Percentiles rank a stretch among this genome's conserved stretches.
These are phyloP conservation scores for Brassica balearica DNA, from an alignment of 441 rosid species.

Conservation along the genomic window DNA sequence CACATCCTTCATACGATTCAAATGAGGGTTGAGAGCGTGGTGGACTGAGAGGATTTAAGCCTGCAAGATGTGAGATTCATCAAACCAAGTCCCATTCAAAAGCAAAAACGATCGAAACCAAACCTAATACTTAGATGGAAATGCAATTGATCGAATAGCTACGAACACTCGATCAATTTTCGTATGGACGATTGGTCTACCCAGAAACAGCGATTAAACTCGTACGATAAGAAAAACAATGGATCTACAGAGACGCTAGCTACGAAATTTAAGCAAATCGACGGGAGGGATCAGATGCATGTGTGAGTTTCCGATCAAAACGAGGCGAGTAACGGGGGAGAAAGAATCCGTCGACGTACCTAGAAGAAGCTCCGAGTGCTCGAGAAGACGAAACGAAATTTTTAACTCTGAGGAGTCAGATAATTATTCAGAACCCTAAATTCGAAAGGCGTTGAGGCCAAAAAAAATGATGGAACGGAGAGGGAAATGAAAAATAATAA, in stretches of 20 bases:
- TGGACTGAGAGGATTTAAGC: neutral
- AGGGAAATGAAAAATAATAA: constrained; percentile 29
- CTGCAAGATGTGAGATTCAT: constrained; percentile 28
- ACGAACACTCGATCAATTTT: neutral
- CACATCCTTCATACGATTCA: constrained; percentile 14
- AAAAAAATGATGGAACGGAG: constrained; percentile 2
- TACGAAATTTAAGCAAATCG: neutral
- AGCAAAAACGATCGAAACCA: constrained; percentile 16
- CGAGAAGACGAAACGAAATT: constrained; percentile 15
- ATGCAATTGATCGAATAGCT: neutral
- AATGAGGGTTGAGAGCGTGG: neutral
- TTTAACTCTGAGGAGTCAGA: neutral
- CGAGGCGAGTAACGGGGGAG: constrained; percentile 20
- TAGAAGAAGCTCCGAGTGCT: constrained; percentile 19
- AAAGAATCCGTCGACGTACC: neutral
- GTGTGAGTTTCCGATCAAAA: constrained; percentile 32
- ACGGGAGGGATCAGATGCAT: constrained; percentile 27
- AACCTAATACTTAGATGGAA: neutral
- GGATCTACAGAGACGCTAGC: neutral
- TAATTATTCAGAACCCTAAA: constrained; percentile 28
- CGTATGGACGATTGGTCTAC: constrained; percentile 25
- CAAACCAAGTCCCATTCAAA: neutral
- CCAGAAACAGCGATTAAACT: constrained; percentile 1
- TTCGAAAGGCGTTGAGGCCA: constrained; percentile 19
- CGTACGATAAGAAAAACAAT: neutral